Percentiles rank a stretch among this genome's conserved stretches.
phyloP scores from a whole-genome alignment of 768 basidiomycete genomes.

The Tricholoma bakamatsutake region DNA sequence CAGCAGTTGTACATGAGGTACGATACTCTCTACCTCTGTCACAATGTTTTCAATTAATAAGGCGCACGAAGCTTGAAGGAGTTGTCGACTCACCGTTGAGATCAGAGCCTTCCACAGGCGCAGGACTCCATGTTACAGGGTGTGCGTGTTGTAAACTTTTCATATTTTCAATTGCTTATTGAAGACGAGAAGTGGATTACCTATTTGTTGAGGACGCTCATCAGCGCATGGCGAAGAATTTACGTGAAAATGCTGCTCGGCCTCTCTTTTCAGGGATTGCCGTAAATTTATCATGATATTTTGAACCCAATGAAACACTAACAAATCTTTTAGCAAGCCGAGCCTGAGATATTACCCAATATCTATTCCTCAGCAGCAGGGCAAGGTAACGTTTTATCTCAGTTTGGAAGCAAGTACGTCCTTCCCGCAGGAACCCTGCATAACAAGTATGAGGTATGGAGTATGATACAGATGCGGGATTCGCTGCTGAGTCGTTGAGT shows the following conservation, averaged over 20 bases:
- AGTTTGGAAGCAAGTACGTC: constrained; percentile 70
- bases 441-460: constrained; percentile 55
- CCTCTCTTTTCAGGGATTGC: constrained; percentile 56
- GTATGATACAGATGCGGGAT: neutral
- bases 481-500: constrained; percentile 1
- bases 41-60: neutral
- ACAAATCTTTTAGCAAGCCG: constrained; percentile 34
- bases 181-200: constrained; percentile 3
- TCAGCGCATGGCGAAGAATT: constrained; percentile 53
- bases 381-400: constrained; percentile 62
- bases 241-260: constrained; percentile 56
- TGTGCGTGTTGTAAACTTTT: neutral
- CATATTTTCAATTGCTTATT: neutral
- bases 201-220: constrained; percentile 45
- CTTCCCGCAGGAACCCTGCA: constrained; percentile 81
- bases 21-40: neutral
- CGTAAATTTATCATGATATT: constrained; percentile 29
- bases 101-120: neutral
- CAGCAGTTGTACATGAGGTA: constrained; percentile 44
- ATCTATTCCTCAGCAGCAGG: constrained; percentile 71
- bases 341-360: constrained; percentile 71
- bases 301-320: neutral
- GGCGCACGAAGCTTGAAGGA: neutral
- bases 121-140: neutral
- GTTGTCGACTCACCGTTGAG: neutral